Conservation (phyloP, 2,329 filamentous ascomycete species). For the Colletotrichum sp. region DNA sequence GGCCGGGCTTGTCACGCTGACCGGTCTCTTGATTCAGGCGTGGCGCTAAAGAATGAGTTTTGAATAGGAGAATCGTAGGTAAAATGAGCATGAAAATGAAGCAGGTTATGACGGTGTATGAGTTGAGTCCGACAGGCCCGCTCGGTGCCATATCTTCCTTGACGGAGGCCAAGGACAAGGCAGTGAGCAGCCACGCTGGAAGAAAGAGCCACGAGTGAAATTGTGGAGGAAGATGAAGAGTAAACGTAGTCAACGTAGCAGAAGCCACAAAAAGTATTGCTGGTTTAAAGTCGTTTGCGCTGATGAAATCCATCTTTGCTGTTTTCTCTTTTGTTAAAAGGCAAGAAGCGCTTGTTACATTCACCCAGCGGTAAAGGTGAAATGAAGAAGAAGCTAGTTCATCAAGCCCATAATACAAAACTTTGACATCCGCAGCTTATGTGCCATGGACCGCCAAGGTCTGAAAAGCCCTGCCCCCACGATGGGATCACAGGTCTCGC, state of each 20-base stretch:
- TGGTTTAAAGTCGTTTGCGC: background rate
- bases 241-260: background rate
- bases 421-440: background rate
- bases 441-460: background rate
- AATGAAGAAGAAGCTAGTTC: fast-evolving
- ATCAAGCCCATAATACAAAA: background rate
- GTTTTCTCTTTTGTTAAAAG: background rate
- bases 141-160: background rate
- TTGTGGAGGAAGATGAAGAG: background rate
- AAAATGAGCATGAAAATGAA: background rate
- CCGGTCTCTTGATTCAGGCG: background rate
- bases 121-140: background rate
- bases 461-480: background rate
- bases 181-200: background rate
- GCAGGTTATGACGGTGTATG: background rate
- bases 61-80: background rate
- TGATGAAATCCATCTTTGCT: background rate
- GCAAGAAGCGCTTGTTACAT: background rate
- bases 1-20: background rate
- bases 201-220: background rate
- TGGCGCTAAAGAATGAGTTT: background rate
- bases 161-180: background rate
- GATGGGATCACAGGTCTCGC: too few relatives aligned
- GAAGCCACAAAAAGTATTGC: background rate
- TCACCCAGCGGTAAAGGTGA: background rate